Evolutionary conservation across 192 early-diverging fungal species (phyloP), one percentile per base, ranked within the genome.

Genomic region (Coemansia sp.): DNA sequence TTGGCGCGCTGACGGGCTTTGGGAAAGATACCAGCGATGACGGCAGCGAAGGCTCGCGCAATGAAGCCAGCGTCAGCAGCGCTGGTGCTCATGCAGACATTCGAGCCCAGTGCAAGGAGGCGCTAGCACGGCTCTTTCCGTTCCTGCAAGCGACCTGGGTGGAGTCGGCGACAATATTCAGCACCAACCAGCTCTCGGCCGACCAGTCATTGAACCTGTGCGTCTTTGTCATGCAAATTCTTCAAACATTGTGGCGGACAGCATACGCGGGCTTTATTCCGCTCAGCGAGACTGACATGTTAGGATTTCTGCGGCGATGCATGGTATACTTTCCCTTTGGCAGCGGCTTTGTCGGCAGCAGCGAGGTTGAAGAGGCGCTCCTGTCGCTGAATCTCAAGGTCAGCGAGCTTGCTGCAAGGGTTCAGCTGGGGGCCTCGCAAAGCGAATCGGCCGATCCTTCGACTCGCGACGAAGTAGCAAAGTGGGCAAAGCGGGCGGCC

Each of bases 301-400:
- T 83, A 34, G 67, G 72, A 4, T 70, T 93, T 37, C 49, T 87
- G 14, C 84, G 85, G 53, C 87, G 88, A 57, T 82, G 85, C 27
- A 65, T 83, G 50, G 70, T 84, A 3, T 81, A 88, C 41, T 93
- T 93, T 48, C 91, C 91, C 8, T 88, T 88, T 67, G 89, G 88
- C 6, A 65, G 59, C 4, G 77, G 81, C 19, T 78, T 77, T 13
- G 54, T 70, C 8, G 63, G 78, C 13, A 62, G 72, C 23, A 47
- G 56, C 8, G 81, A 83, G 19, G 54, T 38, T 10, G 71, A 64
- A 25, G 61, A 68, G 25, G 47, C 53, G 10, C 56, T 75, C 13
- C 34, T 75, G 47, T 49, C 47, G 9, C 45, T 75, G 27, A 75
- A 75, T 37, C 43, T 68, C 18, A 43, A 37, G 31, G 49, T 59